Base-by-base conservation (phyloP, 164 flowering plant species). In the Chimonanthus salicifolius region DNA sequence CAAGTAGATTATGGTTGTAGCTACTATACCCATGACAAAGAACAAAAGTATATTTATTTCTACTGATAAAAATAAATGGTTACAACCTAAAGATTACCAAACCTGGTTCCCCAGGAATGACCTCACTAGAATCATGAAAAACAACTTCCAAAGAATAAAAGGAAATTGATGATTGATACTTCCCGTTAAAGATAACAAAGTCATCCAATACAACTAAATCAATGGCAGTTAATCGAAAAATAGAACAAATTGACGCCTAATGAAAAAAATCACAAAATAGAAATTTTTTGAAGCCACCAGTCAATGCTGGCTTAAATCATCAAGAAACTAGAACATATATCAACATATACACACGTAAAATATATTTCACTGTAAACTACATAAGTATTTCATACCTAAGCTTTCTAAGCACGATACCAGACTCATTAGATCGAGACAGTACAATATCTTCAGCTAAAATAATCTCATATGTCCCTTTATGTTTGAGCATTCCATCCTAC, bases 401-500 rank as follows among this genome's bases (percentile, higher is more conserved):
- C 80, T 91, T 95, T 50, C 99, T 97, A 71, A 95, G 91, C 73
- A 88, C 92, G 81, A 95, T 89, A 49, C 98, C 99, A 80, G 92
- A 90, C 44, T 86, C 88, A 77, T 85, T 89, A 62, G 89, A 76
- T 69, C 98, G 83, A 74, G 80, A 80, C 73, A 88, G 88, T 44
- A 98, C 99, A 82, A 95, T 86, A 83, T 92, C 99, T 78, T 91
- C 94, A 68, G 99, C 97, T 73, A 88, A 80, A 49, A 95, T 87
- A 15, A 95, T 95, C 78, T 95, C 99, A 84, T 95, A 95, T 48
- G 99, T 95, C 49, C 85, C 85, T 84, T 92, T 92, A 74, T 84
- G 83, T 77, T 95, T 95, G 47, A 95, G 91, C 98, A 95, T 93
- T 79, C 98, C 99, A 87, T 95, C 99, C 97, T 92, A 76, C 76